Conservation (phyloP, 2,329 filamentous ascomycete genomes). For the Stagonosporopsis vannaccii region DNA sequence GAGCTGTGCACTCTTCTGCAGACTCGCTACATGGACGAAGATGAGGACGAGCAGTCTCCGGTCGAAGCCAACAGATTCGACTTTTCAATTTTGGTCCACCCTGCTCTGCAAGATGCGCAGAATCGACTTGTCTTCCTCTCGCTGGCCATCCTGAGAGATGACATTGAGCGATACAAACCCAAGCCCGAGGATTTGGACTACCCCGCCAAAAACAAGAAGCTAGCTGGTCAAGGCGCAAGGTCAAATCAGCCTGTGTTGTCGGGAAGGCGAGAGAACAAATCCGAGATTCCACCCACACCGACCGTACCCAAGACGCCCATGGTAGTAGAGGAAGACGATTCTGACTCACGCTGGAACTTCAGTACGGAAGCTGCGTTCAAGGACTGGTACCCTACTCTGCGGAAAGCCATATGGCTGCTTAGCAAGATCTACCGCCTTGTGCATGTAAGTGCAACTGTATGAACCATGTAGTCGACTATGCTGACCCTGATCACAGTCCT, state of each 20-base stretch:
- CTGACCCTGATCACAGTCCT: constrained; percentile 55
- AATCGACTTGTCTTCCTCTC: constrained; percentile 71
- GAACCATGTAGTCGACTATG: background rate
- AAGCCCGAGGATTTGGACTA: constrained; percentile 72
- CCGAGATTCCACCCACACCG: constrained; percentile 42
- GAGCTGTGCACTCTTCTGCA: constrained; percentile 72
- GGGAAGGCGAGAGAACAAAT: constrained; percentile 59
- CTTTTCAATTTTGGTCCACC: constrained; percentile 68
- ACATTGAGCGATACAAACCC: constrained; percentile 71
- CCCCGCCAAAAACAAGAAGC: constrained; percentile 60
- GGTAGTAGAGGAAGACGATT: constrained; percentile 60
- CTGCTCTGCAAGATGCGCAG: constrained; percentile 72
- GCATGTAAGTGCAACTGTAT: constrained; percentile 58
- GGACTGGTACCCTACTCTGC: constrained; percentile 71
- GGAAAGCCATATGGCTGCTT: constrained; percentile 72
- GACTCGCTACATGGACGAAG: constrained; percentile 67
- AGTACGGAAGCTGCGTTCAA: constrained; percentile 64
- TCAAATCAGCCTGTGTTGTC: constrained; percentile 58
- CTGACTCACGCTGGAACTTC: constrained; percentile 60
- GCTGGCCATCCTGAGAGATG: constrained; percentile 67
- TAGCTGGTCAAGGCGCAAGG: constrained; percentile 51
- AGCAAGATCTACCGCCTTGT: constrained; percentile 74
- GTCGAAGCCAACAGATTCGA: constrained; percentile 64
- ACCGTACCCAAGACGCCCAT: constrained; percentile 57
- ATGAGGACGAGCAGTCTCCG: constrained; percentile 56